phyloP scores from a whole-genome alignment of 78 protist species.

The Polysphondylium violaceum region DNA sequence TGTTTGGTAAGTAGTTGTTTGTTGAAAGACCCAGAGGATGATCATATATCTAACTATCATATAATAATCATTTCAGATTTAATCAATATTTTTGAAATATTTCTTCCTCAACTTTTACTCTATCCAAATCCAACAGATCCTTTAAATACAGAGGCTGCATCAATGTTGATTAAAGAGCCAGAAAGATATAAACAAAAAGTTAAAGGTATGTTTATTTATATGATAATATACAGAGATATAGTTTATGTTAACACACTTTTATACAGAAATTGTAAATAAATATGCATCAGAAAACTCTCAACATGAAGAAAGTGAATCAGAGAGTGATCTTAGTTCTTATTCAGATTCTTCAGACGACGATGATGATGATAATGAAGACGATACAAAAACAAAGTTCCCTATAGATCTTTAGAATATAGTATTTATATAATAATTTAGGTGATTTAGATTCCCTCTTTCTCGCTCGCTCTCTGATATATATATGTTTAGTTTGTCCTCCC shows the following conservation, averaged over 20 bases:
- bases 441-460: background rate
- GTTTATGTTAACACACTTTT: background rate
- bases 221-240: background rate
- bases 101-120: slow-evolving; percentile 96
- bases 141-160: slow-evolving; percentile 98
- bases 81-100: slow-evolving; percentile 95
- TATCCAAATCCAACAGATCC: slow-evolving; percentile 99
- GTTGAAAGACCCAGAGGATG: background rate
- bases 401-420: slow-evolving; percentile 22
- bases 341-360: slow-evolving; percentile 43
- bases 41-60: background rate
- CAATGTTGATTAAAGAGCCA: slow-evolving; percentile 85
- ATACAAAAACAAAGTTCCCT: too few relatives aligned
- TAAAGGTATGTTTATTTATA: slow-evolving; percentile 32
- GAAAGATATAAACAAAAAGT: slow-evolving; percentile 78
- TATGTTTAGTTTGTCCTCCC: too few relatives aligned
- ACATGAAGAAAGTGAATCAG: slow-evolving; percentile 68
- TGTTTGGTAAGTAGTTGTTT: slow-evolving; percentile 88
- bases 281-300: slow-evolving; percentile 71
- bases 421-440: background rate
- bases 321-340: slow-evolving; percentile 76
- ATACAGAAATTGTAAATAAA: slow-evolving; percentile 76
- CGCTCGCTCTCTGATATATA: background rate
- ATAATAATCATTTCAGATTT: slow-evolving; percentile 11
- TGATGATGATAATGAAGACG: slow-evolving; percentile 46